Base-by-base conservation (phyloP, 208 protist genomes). In the Balamuthia mandrillaris region DNA sequence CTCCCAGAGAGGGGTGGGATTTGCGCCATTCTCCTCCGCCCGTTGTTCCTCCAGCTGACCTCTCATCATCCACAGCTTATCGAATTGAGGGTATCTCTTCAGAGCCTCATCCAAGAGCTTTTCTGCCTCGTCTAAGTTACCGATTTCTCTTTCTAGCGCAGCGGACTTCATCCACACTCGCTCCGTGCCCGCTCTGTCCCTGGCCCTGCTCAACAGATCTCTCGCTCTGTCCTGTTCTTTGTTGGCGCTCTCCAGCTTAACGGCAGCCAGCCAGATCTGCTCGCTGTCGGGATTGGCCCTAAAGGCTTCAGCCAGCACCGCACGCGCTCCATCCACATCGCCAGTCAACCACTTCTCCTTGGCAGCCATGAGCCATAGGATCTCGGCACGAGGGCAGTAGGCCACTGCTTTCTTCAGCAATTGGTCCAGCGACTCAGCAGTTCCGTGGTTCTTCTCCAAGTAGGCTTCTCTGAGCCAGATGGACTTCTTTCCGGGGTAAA, bases 91-190 rank as follows among this genome's bases (percentile, higher is more conserved):
- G 85, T 87, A 96, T 27, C 86, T 85, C 24, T 89, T 29, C 7
- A 94, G 47, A 24, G 74, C 94, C 47, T 92, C 68, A 14, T 79
- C 63, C 10, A 95, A 41, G 14, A 95, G 37, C 29, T 35, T 44
- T 6, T 56, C 4, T 27, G 90, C 90, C 16, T n/a, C 52, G 9
- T 89, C 85, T 16, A 72, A 4, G 41, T 93, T 45, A 37, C 86
- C 88, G 47, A 94, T 56, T 65, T 94, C 61, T 29, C 95, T 85
- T 78, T 97, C 95, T 12, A 97, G 85, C 39, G 84, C 16, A 0
- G 93, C 93, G n/a, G 81, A 92, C 65, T 96, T 95, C 92, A 96
- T 92, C 96, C 95, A 97, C 37, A 97, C 90, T n/a, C 89, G 82
- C 58, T 88, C 65, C 0, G 92, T 95, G 18, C 24, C 60, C 1